Evolutionary conservation across 2,329 filamentous ascomycete genomes (phyloP).

Genomic region (Claviceps humidiphila): DNA sequence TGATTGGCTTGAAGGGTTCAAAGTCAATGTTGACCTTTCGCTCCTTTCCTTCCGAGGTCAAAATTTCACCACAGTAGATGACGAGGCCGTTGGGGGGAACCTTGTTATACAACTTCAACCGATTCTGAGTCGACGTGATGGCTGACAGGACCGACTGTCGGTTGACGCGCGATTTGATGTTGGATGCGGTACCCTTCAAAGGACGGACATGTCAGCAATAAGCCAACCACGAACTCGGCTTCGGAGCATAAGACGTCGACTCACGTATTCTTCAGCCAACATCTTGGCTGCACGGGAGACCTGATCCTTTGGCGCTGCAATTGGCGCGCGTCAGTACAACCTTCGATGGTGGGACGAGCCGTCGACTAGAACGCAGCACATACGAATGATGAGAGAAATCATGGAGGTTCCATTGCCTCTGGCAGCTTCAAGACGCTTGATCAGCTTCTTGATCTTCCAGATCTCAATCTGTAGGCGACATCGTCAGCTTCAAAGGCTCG

Average conservation of each 20-base stretch:
- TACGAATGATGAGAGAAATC: conserved; percentile 98
- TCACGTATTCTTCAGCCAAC: conserved; percentile 99
- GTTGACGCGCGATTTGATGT: conserved; percentile 99
- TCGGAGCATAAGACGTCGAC: conserved; percentile 16
- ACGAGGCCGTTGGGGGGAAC: conserved; percentile 95
- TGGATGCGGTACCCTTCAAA: conserved; percentile 80
- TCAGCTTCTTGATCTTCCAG: conserved; percentile 99
- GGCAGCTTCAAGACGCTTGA: conserved; percentile 94
- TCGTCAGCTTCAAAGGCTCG: conserved; percentile 3
- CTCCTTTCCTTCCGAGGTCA: conserved; percentile 97
- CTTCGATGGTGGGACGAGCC: background rate
- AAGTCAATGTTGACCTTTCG: conserved; percentile 99
- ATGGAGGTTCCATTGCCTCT: conserved; percentile 98
- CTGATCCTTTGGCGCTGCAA: conserved; percentile 86
- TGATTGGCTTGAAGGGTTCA: conserved; percentile 99
- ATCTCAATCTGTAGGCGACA: conserved; percentile 46
- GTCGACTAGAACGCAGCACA: conserved; percentile 22
- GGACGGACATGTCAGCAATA: conserved; percentile 10
- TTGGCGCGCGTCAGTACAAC: conserved; percentile 2
- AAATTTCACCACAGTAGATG: conserved; percentile 99
- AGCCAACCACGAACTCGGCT: conserved; percentile 4
- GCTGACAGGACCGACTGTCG: conserved; percentile 93
- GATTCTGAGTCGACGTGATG: conserved; percentile 97
- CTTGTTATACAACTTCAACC: conserved; percentile 98
- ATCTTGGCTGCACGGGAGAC: conserved; percentile 94